Evolutionary conservation across 495 filamentous ascomycete species (phyloP).

Genomic region (Aspergillus homomorphus): DNA sequence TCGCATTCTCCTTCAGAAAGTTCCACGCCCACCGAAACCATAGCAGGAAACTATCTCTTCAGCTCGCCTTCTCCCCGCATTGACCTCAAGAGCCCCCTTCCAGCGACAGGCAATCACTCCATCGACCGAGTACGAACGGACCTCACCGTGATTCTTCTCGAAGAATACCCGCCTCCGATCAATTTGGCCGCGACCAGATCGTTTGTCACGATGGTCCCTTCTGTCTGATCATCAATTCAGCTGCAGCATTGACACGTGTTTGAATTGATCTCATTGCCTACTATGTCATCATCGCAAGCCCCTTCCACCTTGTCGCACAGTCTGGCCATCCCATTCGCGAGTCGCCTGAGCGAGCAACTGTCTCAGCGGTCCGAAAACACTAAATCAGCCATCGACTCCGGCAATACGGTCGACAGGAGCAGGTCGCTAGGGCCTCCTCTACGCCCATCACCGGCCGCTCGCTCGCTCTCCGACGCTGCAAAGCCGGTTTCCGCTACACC

Average conservation of each 20-base stretch:
- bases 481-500: slow-evolving; percentile 29
- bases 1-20: no score
- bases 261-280: slow-evolving; percentile 9
- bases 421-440: slow-evolving; percentile 20
- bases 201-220: not conserved
- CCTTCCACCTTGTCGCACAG: slow-evolving; percentile 25
- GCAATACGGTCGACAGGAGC: slow-evolving; percentile 14
- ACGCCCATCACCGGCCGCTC: slow-evolving; percentile 36
- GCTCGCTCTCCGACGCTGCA: slow-evolving; percentile 45
- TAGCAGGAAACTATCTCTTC: not conserved
- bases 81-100: not conserved
- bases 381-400: slow-evolving; percentile 16
- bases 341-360: slow-evolving; percentile 44
- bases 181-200: not conserved
- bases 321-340: slow-evolving; percentile 31
- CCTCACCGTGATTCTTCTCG: not conserved
- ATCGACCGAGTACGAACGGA: not conserved
- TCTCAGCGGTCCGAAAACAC: slow-evolving; percentile 25
- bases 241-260: slow-evolving; percentile 13
- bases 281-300: slow-evolving; percentile 22
- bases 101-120: not conserved
- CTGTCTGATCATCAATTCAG: not conserved
- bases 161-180: slow-evolving; percentile 1
- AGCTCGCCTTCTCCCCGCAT: not conserved
- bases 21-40: not conserved